These are phyloP conservation scores for Saccharomyces hybrid DNA, from an alignment of 1,139 yeast species.

Conservation along the genomic window DNA sequence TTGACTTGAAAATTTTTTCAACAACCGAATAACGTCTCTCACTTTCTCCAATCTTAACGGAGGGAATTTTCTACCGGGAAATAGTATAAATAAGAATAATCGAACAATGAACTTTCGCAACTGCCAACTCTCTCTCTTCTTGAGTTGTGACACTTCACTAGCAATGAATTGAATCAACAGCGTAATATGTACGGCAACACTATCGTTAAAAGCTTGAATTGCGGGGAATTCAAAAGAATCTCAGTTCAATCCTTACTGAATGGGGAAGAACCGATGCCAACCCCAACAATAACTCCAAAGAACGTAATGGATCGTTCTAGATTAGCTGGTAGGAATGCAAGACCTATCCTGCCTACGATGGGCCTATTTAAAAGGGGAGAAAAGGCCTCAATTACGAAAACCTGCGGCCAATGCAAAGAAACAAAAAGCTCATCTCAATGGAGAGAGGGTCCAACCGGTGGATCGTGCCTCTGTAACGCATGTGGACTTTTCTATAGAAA, in stretches of 20 bases:
- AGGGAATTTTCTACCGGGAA: background rate
- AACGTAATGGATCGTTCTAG: background rate
- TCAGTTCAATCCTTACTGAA: background rate
- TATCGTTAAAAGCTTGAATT: background rate
- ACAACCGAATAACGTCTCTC: background rate
- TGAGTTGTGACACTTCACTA: background rate
- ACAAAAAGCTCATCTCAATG: constrained; percentile 55
- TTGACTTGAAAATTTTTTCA: background rate
- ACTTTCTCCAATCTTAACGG: background rate
- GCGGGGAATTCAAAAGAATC: background rate
- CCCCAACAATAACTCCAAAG: background rate
- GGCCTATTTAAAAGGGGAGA: background rate
- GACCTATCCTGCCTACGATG: background rate
- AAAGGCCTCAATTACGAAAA: background rate
- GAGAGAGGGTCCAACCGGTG: constrained; percentile 85
- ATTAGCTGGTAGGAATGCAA: background rate
- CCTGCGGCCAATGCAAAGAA: background rate
- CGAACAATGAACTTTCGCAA: background rate
- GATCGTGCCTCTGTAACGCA: constrained; percentile 78
- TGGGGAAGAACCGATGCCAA: background rate
- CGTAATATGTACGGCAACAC: background rate
- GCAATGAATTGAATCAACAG: background rate
- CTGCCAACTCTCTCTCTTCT: background rate
- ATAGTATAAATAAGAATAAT: background rate
- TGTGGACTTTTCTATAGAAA: constrained; percentile 58